Base-by-base conservation (phyloP, 192 early-diverging fungal species). In the Umbelopsis sp. region DNA sequence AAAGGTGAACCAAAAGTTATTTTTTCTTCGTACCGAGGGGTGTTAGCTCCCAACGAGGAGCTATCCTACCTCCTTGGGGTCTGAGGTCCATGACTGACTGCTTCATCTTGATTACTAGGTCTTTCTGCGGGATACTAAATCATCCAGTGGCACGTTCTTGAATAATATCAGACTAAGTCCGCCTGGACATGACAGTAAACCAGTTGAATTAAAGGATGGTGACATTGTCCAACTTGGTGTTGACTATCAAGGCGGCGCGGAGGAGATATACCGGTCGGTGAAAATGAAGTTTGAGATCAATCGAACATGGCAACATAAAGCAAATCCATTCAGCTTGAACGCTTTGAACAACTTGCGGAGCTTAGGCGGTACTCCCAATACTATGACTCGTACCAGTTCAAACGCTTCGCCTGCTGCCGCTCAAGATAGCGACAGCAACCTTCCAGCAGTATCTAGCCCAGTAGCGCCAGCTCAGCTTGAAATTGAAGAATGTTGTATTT, bases 101-200 rank as follows among this genome's bases (percentile, higher is more conserved):
- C 2, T 29, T 7, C 26, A 7, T n/a, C n/a, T n/a, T 20, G 0
- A 17, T 29, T 41, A 38, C 25, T 65, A 95, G 91, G 78, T 96
- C 22, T 96, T 81, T 76, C 88, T 95, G 74, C 89, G 88, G 73
- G 95, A 96, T 78, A 91, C 89, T 59, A 92, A 91, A 66, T 91
- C 89, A 22, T 96, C 95, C 10, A 94, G 93, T 32, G 95, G 95
- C 20, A 96, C 95, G 21, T 96, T 95, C 74, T 79, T 96, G 24
- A 96, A 96, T 85, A 86, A 93, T 81, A 87, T 93, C 81, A 79
- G 95, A 29, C 76, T 96, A 31, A 90, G 89, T 76, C 91, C 92
- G 16, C 87, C 90, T 24, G 87, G 88, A 6, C 87, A 90, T 49
- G 93, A 94, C 75, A 91, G 90, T 69, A 66, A 83, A 52, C 87